Conservation (phyloP, 1,284 basidiomycete species). For the Gomphus sp. region DNA sequence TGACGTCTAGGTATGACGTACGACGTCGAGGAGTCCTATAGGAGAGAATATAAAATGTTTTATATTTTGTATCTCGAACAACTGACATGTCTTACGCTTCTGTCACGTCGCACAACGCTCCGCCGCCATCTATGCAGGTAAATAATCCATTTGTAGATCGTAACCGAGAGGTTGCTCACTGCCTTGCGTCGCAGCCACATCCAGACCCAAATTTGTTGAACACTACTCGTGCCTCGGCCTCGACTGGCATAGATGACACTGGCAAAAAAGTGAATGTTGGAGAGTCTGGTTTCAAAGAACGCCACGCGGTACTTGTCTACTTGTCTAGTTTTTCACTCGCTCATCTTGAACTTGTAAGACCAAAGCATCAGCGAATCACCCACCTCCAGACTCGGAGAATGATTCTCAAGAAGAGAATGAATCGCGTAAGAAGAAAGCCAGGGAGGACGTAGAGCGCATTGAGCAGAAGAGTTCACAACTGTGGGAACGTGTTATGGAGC, state of each 20-base stretch:
- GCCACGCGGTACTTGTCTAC: conserved; percentile 32
- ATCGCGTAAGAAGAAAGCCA: conserved; percentile 18
- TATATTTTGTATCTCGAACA: neutral
- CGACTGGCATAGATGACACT: conserved; percentile 36
- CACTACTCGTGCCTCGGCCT: conserved; percentile 35
- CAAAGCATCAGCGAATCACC: conserved; percentile 22
- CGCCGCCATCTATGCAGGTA: conserved; percentile 37
- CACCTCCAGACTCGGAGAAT: conserved; percentile 11
- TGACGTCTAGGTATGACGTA: neutral
- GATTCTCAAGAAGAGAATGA: neutral
- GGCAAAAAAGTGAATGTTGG: conserved; percentile 45
- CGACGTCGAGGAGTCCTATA: neutral
- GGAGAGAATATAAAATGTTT: neutral
- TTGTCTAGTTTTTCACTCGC: neutral
- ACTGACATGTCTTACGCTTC: conserved; percentile 55
- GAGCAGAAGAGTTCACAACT: conserved; percentile 45
- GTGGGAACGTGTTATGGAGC: conserved; percentile 50
- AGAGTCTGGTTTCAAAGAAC: conserved; percentile 36
- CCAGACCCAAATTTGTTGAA: conserved; percentile 55
- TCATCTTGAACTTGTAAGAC: conserved; percentile 18
- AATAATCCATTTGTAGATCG: neutral
- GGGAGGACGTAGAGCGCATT: conserved; percentile 34
- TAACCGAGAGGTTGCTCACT: conserved; percentile 9
- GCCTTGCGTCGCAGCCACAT: conserved; percentile 34
- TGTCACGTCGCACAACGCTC: conserved; percentile 48